Base-by-base conservation (phyloP, 768 basidiomycete species). In the Podaxis carcinomalis region DNA sequence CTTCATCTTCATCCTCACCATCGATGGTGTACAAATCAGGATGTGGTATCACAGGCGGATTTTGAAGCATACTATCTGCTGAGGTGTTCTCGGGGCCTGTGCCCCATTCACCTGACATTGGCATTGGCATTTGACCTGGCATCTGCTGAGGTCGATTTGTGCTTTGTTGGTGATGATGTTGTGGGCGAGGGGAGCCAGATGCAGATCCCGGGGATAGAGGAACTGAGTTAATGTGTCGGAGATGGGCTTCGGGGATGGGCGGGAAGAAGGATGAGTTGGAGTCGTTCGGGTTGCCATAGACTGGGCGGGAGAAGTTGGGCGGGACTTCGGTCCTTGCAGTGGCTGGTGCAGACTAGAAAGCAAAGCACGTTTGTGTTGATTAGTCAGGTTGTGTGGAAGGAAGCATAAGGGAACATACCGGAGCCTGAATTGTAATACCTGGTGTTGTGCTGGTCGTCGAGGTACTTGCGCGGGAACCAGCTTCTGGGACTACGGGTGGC, bases 391-490 rank as follows among this genome's bases (percentile, higher is more conserved):
- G 14, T 7, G 4, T 44, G 14, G 14, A 44, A 44, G 32, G 9
- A 19, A 57, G 19, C 28, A 11, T 16, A 14, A 40, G 32, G 21
- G 28, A 46, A 69, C 72, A 61, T 66, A 80, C 78, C 14, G 77
- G 77, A 47, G 77, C 72, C 60, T 74, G 71, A 21, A 79, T 65
- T 21, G 59, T 72, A 57, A 78, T 77, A 19, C 68, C 69, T 0
- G 72, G 73, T 16, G 70, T 64, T 35, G 68, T 67, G 44, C 68
- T 70, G n/a, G 62, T 57, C n/a, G 69, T 67, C n/a, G 66, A 63
- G 13, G 39, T 42, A 27, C 66, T 71, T 36, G 55, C 61, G 37
- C 44, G 52, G 11, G 5, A 6, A 39, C 25, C 51, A 55, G 32
- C 46, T 16, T 50, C 53, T 55, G 47, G 57, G 51, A 60, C 63